Evolutionary conservation across 306 rosid species (phyloP).

Genomic region (Vigna reflexopilosa): DNA sequence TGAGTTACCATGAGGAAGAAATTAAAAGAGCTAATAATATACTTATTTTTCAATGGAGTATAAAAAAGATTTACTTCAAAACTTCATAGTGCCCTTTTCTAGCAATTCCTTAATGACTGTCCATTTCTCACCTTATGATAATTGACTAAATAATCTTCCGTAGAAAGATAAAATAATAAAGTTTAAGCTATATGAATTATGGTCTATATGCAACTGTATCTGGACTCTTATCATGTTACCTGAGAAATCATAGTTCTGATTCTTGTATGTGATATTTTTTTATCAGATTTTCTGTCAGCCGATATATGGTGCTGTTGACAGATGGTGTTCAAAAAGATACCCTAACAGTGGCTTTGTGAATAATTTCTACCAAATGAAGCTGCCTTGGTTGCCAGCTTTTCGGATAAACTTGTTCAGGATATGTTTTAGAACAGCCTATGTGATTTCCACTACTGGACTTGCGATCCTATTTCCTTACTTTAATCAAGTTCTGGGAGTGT

Average conservation of each 20-base stretch:
- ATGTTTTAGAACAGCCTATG: constrained; percentile 76
- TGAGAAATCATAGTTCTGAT: constrained; percentile 8
- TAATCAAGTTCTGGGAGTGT: constrained; percentile 73
- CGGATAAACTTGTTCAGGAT: constrained; percentile 59
- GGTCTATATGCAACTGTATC: neutral
- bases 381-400: constrained; percentile 62
- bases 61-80: neutral
- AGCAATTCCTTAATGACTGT: neutral
- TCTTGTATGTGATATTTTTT: constrained; percentile 4
- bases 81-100: neutral
- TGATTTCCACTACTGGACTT: constrained; percentile 70
- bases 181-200: neutral
- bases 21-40: no score
- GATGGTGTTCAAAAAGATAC: constrained; percentile 63
- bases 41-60: no score
- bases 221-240: neutral
- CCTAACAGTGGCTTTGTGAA: constrained; percentile 69
- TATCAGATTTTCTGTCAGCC: constrained; percentile 75
- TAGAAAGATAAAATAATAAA: no score
- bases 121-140: no score
- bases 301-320: constrained; percentile 61
- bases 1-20: no score
- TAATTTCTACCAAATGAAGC: constrained; percentile 53
- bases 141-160: neutral
- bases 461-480: constrained; percentile 88